phyloP scores from a whole-genome alignment of 352 stramenopile species.

The Thalassiosira mediterranea region DNA sequence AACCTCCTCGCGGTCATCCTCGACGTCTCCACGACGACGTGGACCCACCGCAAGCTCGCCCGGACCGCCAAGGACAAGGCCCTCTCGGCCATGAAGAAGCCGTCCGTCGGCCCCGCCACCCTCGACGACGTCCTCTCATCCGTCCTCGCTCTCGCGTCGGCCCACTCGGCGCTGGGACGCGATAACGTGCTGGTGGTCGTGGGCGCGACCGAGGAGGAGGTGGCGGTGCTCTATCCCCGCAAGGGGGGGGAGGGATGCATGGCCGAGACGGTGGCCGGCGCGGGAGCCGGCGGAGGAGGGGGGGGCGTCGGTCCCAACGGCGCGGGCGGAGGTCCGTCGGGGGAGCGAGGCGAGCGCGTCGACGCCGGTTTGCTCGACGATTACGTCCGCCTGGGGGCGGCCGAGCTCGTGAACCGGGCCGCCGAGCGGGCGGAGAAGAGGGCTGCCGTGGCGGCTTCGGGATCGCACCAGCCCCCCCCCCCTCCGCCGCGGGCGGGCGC shows the following conservation, averaged over 20 bases:
- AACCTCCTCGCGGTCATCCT: slow-evolving; percentile 68
- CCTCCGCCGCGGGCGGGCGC: slow-evolving; percentile 20
- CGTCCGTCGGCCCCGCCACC: slow-evolving; percentile 61
- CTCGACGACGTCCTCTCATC: slow-evolving; percentile 68
- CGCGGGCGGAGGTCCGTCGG: not conserved
- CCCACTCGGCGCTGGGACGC: slow-evolving; percentile 58
- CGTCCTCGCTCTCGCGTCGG: slow-evolving; percentile 50
- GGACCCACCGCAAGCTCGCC: slow-evolving; percentile 63
- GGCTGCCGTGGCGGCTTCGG: not conserved
- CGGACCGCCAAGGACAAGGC: slow-evolving; percentile 60
- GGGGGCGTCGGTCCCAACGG: no score
- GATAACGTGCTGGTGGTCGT: slow-evolving; percentile 68
- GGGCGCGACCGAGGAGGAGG: slow-evolving; percentile 65
- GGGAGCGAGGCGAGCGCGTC: slow-evolving; percentile 26
- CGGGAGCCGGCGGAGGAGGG: not conserved
- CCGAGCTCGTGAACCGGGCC: slow-evolving; percentile 59
- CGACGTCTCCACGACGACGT: slow-evolving; percentile 70
- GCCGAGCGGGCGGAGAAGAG: slow-evolving; percentile 23
- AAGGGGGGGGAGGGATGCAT: slow-evolving; percentile 66
- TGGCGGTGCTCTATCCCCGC: slow-evolving; percentile 71
- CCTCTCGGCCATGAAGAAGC: slow-evolving; percentile 54
- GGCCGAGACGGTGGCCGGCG: slow-evolving; percentile 46
- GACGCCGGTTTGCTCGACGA: slow-evolving; percentile 45
- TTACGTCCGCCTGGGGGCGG: slow-evolving; percentile 57
- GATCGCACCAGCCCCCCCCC: not conserved